Evolutionary conservation across 2,329 filamentous ascomycete genomes (phyloP), one percentile per base, ranked within the genome.

Genomic region (Dryadomyces quercivorus): DNA sequence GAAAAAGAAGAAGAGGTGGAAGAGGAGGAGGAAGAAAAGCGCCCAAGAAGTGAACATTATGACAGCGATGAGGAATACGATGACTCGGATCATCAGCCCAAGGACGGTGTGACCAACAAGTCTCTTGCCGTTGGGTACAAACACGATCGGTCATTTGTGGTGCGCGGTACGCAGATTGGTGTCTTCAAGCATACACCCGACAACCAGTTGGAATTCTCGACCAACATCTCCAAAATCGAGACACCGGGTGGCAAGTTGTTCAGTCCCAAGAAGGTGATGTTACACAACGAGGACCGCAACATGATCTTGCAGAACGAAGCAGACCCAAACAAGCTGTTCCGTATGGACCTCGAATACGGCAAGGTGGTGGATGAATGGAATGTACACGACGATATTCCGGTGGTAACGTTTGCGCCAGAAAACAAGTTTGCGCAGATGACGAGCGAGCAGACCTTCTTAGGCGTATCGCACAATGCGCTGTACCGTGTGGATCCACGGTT

Each of bases 361-460:
- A 97, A 96, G 72, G 88, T 98, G 40, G 90, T 97, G 2, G 93
- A 98, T 64, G 93, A 98, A 69, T 98, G 93, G 93, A 95, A 95
- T 63, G 80, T 98, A 15, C 92, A 98, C 65, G 92, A 98, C 59
- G 88, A 97, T 66, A 96, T 98, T 54, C 85, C 88, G 0, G 88
- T 97, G 58, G 83, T 88, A 54, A 93, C 85, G 10, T 97, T 97
- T 69, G 88, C 88, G 0, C 93, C 93, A 0, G 91, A 96, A 69
- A 95, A 85, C 78, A 98, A 98, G 80, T 98, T 96, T 64, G 84
- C 93, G 1, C 93, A 98, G 72, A 95, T 95, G 86, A 96, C 90
- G 0, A 83, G 85, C 57, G 90, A 95, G 66, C 90, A 95, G 64
- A 94, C 93, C 0, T 97, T 98, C 75, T 74, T 98, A 10, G 93